phyloP scores from a whole-genome alignment of 2,329 filamentous ascomycete genomes.

The Ceratocystiopsis brevicomis region DNA sequence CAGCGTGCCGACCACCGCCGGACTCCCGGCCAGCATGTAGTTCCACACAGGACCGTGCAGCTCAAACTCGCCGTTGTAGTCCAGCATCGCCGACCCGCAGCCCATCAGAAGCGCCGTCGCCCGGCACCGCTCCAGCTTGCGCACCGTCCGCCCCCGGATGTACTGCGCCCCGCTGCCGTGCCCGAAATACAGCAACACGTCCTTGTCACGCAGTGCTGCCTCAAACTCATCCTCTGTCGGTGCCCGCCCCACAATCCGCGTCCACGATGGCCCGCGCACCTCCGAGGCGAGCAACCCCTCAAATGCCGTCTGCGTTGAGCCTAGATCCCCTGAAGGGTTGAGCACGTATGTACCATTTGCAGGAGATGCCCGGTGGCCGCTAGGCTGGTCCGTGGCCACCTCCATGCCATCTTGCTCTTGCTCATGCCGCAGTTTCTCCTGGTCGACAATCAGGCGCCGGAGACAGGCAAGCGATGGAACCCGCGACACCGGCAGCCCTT shows the following conservation, averaged over 20 bases:
- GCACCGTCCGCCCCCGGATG: slow-evolving; percentile 67
- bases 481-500: slow-evolving; percentile 60
- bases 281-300: slow-evolving; percentile 38
- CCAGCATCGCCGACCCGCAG: slow-evolving; percentile 69
- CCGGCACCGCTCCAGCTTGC: slow-evolving; percentile 50
- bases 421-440: slow-evolving; percentile 6
- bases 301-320: slow-evolving; percentile 61
- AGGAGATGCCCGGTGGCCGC: slow-evolving; percentile 34
- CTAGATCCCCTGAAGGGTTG: slow-evolving; percentile 73
- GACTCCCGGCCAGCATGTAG: slow-evolving; percentile 74
- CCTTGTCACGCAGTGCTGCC: slow-evolving; percentile 40
- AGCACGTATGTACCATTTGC: slow-evolving; percentile 57
- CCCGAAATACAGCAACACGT: slow-evolving; percentile 81
- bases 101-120: slow-evolving; percentile 83
- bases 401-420: neutral
- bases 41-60: slow-evolving; percentile 79
- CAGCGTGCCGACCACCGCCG: slow-evolving; percentile 75
- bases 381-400: slow-evolving; percentile 4
- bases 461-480: slow-evolving; percentile 75
- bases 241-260: slow-evolving; percentile 42
- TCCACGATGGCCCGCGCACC: slow-evolving; percentile 51
- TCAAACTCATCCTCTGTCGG: slow-evolving; percentile 69
- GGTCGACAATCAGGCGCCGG: slow-evolving; percentile 51
- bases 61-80: slow-evolving; percentile 72
- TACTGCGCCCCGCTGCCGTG: slow-evolving; percentile 93